phyloP scores from a whole-genome alignment of 805 yeast genomes.

The Candida vaughaniae region DNA sequence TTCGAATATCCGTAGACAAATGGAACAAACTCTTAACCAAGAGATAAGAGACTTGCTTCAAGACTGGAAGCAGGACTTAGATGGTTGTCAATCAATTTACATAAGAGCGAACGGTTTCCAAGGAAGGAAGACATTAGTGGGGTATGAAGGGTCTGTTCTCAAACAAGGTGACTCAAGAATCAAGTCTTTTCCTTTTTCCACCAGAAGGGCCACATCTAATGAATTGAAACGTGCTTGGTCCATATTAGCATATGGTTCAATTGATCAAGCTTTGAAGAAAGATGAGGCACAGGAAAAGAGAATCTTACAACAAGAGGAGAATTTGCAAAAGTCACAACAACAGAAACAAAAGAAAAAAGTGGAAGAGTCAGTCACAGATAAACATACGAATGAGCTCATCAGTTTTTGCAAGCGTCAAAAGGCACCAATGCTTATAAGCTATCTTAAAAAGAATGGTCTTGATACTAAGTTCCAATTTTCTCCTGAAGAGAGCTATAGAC shows the following conservation, averaged over 20 bases:
- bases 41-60: slow-evolving; percentile 73
- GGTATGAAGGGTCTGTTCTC: slow-evolving; percentile 59
- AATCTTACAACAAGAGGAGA: slow-evolving; percentile 19
- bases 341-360: slow-evolving; percentile 11
- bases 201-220: slow-evolving; percentile 77
- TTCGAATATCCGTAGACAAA: slow-evolving; percentile 81
- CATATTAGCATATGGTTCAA: slow-evolving; percentile 60
- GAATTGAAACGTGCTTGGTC: slow-evolving; percentile 87
- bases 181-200: slow-evolving; percentile 79
- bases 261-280: slow-evolving; percentile 55
- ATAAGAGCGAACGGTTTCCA: slow-evolving; percentile 77
- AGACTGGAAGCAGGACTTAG: slow-evolving; percentile 62
- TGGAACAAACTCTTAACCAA: slow-evolving; percentile 75
- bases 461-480: slow-evolving; percentile 51
- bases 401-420: slow-evolving; percentile 66
- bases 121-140: slow-evolving; percentile 63
- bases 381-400: slow-evolving; percentile 57
- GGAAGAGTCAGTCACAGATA: slow-evolving; percentile 36
- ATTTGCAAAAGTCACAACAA: slow-evolving; percentile 13
- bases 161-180: slow-evolving; percentile 59
- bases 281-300: slow-evolving; percentile 26
- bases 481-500: slow-evolving; percentile 52
- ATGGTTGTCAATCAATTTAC: slow-evolving; percentile 66
- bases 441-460: slow-evolving; percentile 57
- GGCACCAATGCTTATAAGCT: slow-evolving; percentile 69